Evolutionary conservation across 108 stramenopile genomes (phyloP), one percentile per base, ranked within the genome.

Genomic region (Nitzschia palea): DNA sequence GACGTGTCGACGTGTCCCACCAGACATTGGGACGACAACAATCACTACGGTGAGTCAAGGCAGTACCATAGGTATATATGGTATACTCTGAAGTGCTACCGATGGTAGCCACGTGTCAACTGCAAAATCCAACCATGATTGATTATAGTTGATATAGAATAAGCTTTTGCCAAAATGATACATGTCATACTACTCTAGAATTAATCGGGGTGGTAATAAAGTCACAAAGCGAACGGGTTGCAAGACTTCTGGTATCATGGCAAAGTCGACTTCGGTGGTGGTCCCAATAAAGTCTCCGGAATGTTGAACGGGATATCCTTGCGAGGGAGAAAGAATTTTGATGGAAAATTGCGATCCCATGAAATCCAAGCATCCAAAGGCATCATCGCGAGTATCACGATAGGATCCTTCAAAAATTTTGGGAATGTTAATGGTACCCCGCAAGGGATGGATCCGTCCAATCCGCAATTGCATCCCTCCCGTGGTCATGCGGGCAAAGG

Each of bases 291-390:
- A 71, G 65, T 89, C 88, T 12, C 88, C 88, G 2, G 83, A 84
- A 61, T 90, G 88, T 58, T 90, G 88, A 34, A 90, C 82, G 6
- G 88, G 88, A 67, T 80, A 86, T 40, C 81, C 79, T 27, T 33
- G 55, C 12, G 32, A 8, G 26, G 84, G 62, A 40, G 76, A 70
- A 30, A 90, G 73, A n/a, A n/a, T n/a, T 48, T 48, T 18, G 17
- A 48, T 4, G n/a, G 76, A 65, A 71, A 90, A 87, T 1, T 82
- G 79, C 17, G 58, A 31, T 3, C 88, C 88, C 33, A 90, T 71
- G 47, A 85, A 86, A 66, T 90, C 88, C 20, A 90, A 52, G 64
- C 87, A 88, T 23, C 77, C 76, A 58, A 88, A 83, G 4, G 23
- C 14, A 28, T 44, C 27, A 12, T 73, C 64, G 40, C 78, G 69